Percentiles rank a stretch among this genome's conserved stretches.
Evolutionary conservation across 257 asterid species (phyloP).

Genomic region (Phtheirospermum japonicum): DNA sequence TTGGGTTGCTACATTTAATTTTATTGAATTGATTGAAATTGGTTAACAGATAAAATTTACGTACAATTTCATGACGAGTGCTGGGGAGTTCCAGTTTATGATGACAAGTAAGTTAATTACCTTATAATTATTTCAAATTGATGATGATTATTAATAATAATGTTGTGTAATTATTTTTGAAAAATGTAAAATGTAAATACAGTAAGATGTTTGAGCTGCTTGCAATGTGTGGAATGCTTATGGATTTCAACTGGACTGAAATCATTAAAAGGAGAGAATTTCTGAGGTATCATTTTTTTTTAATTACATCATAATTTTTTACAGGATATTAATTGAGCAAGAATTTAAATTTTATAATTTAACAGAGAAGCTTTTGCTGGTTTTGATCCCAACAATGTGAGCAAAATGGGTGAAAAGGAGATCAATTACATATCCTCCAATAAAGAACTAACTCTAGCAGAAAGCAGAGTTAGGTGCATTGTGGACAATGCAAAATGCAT

Average conservation of each 20-base stretch:
- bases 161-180: no score
- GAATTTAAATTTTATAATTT: not conserved
- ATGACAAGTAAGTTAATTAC: constrained; percentile 56
- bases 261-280: constrained; percentile 62
- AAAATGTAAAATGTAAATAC: constrained; percentile 1
- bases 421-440: constrained; percentile 48
- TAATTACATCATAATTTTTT: no score
- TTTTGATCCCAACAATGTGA: constrained; percentile 64
- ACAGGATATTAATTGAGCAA: no score
- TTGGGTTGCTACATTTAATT: no score
- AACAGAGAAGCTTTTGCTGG: constrained; percentile 66
- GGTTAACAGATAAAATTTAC: constrained; percentile 57
- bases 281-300: constrained; percentile 55
- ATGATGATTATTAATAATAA: not conserved
- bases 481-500: constrained; percentile 89
- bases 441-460: constrained; percentile 58
- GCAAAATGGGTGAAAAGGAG: constrained; percentile 77
- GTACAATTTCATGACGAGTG: constrained; percentile 90
- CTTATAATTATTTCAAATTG: no score
- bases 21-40: not conserved
- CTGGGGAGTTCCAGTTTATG: constrained; percentile 98
- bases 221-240: constrained; percentile 84
- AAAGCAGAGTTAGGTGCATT: constrained; percentile 74
- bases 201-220: constrained; percentile 85
- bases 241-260: constrained; percentile 96